These are phyloP conservation scores for Termitomyces sp. DNA, from an alignment of 1,284 basidiomycete species.

Conservation along the genomic window DNA sequence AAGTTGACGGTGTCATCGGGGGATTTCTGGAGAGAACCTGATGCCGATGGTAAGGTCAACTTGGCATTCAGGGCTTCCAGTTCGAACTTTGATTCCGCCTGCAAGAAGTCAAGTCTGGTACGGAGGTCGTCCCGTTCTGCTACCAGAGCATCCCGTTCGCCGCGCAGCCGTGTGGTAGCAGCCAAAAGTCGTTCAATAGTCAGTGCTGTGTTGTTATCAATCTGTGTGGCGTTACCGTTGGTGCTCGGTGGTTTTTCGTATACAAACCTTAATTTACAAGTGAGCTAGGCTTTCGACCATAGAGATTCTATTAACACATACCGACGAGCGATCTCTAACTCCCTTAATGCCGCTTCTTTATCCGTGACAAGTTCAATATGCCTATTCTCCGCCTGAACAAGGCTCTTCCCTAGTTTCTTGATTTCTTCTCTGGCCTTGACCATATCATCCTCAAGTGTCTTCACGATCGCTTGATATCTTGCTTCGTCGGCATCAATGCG, in stretches of 20 bases:
- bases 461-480: slow-evolving; percentile 50
- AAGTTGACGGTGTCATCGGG: slow-evolving; percentile 22
- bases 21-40: slow-evolving; percentile 17
- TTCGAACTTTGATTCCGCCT: slow-evolving; percentile 66
- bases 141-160: slow-evolving; percentile 31
- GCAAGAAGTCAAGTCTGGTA: slow-evolving; percentile 63
- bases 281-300: neutral
- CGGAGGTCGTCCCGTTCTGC: slow-evolving; percentile 53
- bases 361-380: slow-evolving; percentile 34
- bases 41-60: slow-evolving; percentile 24
- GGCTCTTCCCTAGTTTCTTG: neutral
- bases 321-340: slow-evolving; percentile 31
- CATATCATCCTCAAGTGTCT: slow-evolving; percentile 33
- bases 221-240: slow-evolving; percentile 10
- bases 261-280: neutral
- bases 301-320: neutral
- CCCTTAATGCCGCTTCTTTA: slow-evolving; percentile 42
- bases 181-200: slow-evolving; percentile 53
- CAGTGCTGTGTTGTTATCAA: slow-evolving; percentile 30
- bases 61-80: slow-evolving; percentile 55
- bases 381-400: slow-evolving; percentile 26
- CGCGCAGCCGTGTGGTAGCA: slow-evolving; percentile 62
- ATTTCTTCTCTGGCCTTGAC: slow-evolving; percentile 22
- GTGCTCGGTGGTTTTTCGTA: neutral
- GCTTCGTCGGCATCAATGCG: slow-evolving; percentile 65